These are phyloP conservation scores for Chalciporus sphaerocephalus DNA, from an alignment of 768 basidiomycete species.

Conservation along the genomic window DNA sequence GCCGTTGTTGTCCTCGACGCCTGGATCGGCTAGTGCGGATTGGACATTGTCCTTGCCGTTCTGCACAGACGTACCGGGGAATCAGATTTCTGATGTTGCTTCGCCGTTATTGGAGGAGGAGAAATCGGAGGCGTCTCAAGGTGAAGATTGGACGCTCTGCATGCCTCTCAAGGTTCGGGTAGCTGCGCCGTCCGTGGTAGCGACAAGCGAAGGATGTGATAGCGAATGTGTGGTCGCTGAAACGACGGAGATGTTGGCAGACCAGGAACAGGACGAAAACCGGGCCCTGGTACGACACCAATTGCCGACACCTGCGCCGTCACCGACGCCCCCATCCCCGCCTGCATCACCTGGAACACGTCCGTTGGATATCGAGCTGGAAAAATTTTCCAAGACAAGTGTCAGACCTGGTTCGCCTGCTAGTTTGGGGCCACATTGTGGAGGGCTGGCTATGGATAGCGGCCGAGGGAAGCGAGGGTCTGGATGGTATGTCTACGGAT, in stretches of 20 bases:
- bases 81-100: constrained; percentile 10
- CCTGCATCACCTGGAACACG: neutral
- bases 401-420: constrained; percentile 18
- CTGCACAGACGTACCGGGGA: constrained; percentile 25
- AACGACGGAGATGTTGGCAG: constrained; percentile 1
- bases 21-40: constrained; percentile 9
- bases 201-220: neutral
- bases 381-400: constrained; percentile 7
- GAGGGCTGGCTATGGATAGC: constrained; percentile 29
- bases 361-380: constrained; percentile 10
- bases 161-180: constrained; percentile 27
- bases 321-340: constrained; percentile 17
- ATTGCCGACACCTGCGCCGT: constrained; percentile 28
- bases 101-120: constrained; percentile 3
- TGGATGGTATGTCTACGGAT: constrained; percentile 31
- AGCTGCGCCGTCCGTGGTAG: neutral
- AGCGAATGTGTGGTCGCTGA: constrained; percentile 6
- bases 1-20: constrained; percentile 17
- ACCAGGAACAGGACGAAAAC: neutral
- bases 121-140: constrained; percentile 9
- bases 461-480: constrained; percentile 31
- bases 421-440: constrained; percentile 25
- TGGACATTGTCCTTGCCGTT: constrained; percentile 33
- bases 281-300: constrained; percentile 12
- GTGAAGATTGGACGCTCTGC: constrained; percentile 31